These are phyloP conservation scores for Leccinellum albellum DNA, from an alignment of 768 basidiomycete genomes.

Conservation along the genomic window DNA sequence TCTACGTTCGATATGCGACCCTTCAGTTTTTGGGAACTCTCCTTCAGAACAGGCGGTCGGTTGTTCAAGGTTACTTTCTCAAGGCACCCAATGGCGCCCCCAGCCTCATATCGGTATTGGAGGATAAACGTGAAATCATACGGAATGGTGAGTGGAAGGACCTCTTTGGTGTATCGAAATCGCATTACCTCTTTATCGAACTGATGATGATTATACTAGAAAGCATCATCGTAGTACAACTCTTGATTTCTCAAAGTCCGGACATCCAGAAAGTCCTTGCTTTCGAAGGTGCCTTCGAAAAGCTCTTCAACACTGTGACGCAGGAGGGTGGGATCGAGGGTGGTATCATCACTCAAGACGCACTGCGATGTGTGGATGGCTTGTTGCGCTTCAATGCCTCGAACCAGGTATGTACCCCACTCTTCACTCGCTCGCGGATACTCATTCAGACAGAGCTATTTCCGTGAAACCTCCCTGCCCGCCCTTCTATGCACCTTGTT, in stretches of 20 bases:
- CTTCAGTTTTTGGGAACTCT: constrained; percentile 79
- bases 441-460: constrained; percentile 72
- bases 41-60: constrained; percentile 75
- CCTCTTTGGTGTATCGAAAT: neutral
- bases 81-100: constrained; percentile 74
- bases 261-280: constrained; percentile 97
- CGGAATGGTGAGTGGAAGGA: constrained; percentile 62
- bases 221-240: constrained; percentile 77
- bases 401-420: constrained; percentile 66
- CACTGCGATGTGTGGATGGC: constrained; percentile 81
- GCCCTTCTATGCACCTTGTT: constrained; percentile 63
- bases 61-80: constrained; percentile 88
- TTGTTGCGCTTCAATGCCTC: constrained; percentile 89
- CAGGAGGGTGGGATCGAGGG: constrained; percentile 92
- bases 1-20: constrained; percentile 82
- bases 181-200: neutral
- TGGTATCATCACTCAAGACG: constrained; percentile 79
- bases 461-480: constrained; percentile 81
- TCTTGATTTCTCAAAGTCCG: constrained; percentile 77
- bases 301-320: constrained; percentile 82
- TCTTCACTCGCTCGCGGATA: neutral
- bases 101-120: constrained; percentile 69
- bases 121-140: constrained; percentile 86
- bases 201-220: constrained; percentile 45
- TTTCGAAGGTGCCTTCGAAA: constrained; percentile 96